Evolutionary conservation across 768 basidiomycete genomes (phyloP).

Genomic region (Trametes punicea): DNA sequence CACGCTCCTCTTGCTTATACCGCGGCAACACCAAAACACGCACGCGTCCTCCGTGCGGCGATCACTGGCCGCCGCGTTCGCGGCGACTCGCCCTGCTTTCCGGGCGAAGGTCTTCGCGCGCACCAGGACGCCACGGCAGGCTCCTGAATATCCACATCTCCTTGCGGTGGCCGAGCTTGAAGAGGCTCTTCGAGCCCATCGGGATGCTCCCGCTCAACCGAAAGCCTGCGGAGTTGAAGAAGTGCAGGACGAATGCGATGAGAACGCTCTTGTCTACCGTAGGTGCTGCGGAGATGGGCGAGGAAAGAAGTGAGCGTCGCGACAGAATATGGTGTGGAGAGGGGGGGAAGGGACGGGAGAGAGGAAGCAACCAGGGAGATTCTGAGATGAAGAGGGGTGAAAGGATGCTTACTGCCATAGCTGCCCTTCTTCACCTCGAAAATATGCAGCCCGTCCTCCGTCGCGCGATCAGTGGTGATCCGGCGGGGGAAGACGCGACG

Average conservation of each 20-base stretch:
- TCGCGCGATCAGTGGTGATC: conserved; percentile 40
- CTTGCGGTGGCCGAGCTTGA: conserved; percentile 41
- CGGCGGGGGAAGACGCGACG: conserved; percentile 41
- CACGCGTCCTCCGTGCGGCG: background rate
- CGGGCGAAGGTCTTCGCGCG: background rate
- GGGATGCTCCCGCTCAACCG: conserved; percentile 66
- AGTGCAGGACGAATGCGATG: conserved; percentile 59
- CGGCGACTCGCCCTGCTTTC: conserved; percentile 19
- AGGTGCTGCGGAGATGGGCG: conserved; percentile 33
- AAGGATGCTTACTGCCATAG: conserved; percentile 22
- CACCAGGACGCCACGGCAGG: conserved; percentile 22
- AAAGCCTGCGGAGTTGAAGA: conserved; percentile 54
- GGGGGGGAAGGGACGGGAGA: background rate
- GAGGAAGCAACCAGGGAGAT: no score
- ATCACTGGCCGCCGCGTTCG: background rate
- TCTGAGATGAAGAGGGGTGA: background rate
- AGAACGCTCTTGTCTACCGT: conserved; percentile 53
- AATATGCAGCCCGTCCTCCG: conserved; percentile 49
- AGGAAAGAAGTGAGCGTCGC: background rate
- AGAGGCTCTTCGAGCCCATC: conserved; percentile 41
- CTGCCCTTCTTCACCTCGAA: conserved; percentile 50
- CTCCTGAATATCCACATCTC: conserved; percentile 65
- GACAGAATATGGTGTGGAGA: background rate
- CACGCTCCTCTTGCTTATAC: background rate
- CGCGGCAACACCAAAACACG: background rate